Conservation (phyloP, 106 monocot genomes). For the Gastrodia elata region DNA sequence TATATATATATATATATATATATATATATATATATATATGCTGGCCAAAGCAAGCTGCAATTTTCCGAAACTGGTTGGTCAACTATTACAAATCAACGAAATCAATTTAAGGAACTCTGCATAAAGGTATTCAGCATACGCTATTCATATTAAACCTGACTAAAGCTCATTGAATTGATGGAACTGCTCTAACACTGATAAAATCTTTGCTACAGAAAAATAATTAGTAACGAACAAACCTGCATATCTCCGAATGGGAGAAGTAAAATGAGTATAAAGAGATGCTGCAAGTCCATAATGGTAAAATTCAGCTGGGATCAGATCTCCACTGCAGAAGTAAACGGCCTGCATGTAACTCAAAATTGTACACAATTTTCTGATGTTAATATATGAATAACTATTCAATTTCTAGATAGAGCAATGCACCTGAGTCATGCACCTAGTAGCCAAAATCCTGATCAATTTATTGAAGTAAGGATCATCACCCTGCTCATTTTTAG, state of each 20-base stretch:
- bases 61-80: not conserved
- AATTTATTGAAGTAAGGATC: constrained; percentile 98
- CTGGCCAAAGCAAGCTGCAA: not conserved
- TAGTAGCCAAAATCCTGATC: constrained; percentile 89
- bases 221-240: constrained; percentile 26
- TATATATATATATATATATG: no score
- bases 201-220: not conserved
- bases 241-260: constrained; percentile 98
- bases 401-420: not conserved
- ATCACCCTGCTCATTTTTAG: constrained; percentile 44
- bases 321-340: constrained; percentile 96
- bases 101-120: not conserved
- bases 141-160: not conserved
- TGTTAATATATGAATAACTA: not conserved
- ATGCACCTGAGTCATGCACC: constrained; percentile 97
- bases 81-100: not conserved
- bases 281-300: constrained; percentile 95
- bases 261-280: constrained; percentile 97
- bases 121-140: not conserved
- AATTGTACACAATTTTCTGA: not conserved
- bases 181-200: not conserved
- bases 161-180: not conserved
- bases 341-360: constrained; percentile 55
- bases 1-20: no score
- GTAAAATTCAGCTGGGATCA: constrained; percentile 57